Conservation (phyloP, 192 early-diverging fungal genomes). For the Linnemannia schmuckeri region DNA sequence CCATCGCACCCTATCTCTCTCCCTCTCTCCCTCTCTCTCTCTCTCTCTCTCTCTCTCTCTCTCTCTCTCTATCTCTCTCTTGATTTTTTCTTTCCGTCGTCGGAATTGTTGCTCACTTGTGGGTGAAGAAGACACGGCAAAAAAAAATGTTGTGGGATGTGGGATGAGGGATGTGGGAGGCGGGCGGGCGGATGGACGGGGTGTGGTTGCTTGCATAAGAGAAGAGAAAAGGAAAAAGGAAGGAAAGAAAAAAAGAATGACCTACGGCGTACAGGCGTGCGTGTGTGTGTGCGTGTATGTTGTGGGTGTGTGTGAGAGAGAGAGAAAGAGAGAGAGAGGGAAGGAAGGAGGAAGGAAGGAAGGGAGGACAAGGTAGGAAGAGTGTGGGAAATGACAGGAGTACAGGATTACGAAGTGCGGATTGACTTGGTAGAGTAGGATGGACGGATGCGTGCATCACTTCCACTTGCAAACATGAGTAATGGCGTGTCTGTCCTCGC, state of each 20-base stretch:
- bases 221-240: too few relatives aligned
- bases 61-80: not conserved
- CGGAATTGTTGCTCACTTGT: conserved; percentile 6
- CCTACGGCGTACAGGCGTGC: too few relatives aligned
- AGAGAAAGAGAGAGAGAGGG: too few relatives aligned
- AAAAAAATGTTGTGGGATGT: not conserved
- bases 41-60: not conserved
- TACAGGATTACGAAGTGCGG: not conserved
- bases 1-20: not conserved
- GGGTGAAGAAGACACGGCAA: not conserved
- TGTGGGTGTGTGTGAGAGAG: too few relatives aligned
- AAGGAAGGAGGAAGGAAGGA: not conserved
- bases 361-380: not conserved
- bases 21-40: not conserved
- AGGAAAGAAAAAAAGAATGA: too few relatives aligned
- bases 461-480: not conserved
- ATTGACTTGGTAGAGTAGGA: not conserved
- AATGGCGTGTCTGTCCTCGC: not conserved
- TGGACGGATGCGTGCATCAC: not conserved
- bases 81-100: not conserved
- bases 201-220: too few relatives aligned
- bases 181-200: too few relatives aligned
- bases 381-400: not conserved
- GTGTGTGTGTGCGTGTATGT: too few relatives aligned
- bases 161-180: not conserved